Base-by-base conservation (phyloP, 2,329 filamentous ascomycete genomes). In the Beauveria bassiana region DNA sequence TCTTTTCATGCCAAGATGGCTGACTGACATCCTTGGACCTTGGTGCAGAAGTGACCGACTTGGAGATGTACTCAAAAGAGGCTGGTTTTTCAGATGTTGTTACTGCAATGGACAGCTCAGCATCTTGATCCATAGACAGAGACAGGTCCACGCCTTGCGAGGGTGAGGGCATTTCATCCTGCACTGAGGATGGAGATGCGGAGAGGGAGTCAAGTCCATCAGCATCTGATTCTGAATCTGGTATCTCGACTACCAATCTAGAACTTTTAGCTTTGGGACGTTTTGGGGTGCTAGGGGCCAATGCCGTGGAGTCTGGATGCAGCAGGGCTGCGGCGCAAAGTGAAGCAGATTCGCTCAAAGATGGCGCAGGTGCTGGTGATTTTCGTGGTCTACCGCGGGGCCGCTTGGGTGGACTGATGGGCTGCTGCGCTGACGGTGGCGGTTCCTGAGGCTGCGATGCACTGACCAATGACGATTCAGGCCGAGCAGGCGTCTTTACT, bases 1-100 rank as follows among this genome's bases (percentile, higher is more conserved):
- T 97, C 75, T 92, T 96, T 74, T 98, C 91, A 67, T 96, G 81
- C 90, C 93, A 98, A 2, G 85, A 91, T 16, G 85, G 85, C 2
- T 80, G 71, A 7, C 65, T 65, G 1, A 79, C 74, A 65, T 86
- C 77, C 4, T 68, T 77, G 0, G 81, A 78, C 14, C 77, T 77
- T 3, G 84, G 79, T 4, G 79, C 77, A 1, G 75, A 75, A 9
- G 69, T 81, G 10, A 88, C 75, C 1, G 84, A 85, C 45, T 76
- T 74, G 0, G 81, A 82, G 57, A 88, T 86, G 65, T 78, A 72
- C 28, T 68, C 67, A 64, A 86, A 86, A 26, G 86, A 67, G 0
- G 68, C 70, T 0, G 73, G 65, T 65, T 84, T 77, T 12, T 75
- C 72, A 0, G 73, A 77, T 0, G 77, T 73, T 20, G 74, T 71